These are phyloP conservation scores for Tilletia indica DNA, from an alignment of 1,284 basidiomycete genomes.

Conservation along the genomic window DNA sequence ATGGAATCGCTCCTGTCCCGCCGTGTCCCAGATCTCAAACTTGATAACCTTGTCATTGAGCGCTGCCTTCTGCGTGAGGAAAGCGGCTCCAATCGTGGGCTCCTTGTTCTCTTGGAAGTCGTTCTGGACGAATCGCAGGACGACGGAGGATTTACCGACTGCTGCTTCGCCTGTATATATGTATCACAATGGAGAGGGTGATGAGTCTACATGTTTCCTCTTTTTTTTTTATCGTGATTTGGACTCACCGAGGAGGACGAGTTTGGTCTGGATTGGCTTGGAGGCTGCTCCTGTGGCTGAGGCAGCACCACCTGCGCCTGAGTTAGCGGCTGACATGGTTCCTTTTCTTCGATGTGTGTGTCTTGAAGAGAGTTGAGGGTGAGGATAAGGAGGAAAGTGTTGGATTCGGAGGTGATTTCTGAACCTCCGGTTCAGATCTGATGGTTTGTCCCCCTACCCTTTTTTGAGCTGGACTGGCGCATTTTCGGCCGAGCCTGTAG, in stretches of 20 bases:
- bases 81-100: conserved; percentile 95
- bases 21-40: conserved; percentile 95
- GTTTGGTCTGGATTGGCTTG: conserved; percentile 55
- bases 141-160: conserved; percentile 98
- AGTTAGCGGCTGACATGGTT: neutral
- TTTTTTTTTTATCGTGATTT: neutral
- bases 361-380: too few relatives aligned
- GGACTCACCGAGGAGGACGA: conserved; percentile 47
- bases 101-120: conserved; percentile 96
- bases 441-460: too few relatives aligned
- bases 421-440: too few relatives aligned
- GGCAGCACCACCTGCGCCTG: conserved; percentile 27
- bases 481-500: too few relatives aligned
- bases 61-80: conserved; percentile 66
- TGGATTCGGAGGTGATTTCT: too few relatives aligned
- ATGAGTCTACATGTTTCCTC: too few relatives aligned
- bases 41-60: conserved; percentile 70
- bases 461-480: too few relatives aligned
- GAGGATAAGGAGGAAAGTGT: too few relatives aligned
- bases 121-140: conserved; percentile 91
- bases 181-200: neutral
- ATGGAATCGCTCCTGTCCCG: conserved; percentile 91
- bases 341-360: neutral
- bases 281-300: conserved; percentile 31
- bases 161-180: conserved; percentile 81